phyloP scores from a whole-genome alignment of 768 basidiomycete genomes.

The Pisolithus orientalis region DNA sequence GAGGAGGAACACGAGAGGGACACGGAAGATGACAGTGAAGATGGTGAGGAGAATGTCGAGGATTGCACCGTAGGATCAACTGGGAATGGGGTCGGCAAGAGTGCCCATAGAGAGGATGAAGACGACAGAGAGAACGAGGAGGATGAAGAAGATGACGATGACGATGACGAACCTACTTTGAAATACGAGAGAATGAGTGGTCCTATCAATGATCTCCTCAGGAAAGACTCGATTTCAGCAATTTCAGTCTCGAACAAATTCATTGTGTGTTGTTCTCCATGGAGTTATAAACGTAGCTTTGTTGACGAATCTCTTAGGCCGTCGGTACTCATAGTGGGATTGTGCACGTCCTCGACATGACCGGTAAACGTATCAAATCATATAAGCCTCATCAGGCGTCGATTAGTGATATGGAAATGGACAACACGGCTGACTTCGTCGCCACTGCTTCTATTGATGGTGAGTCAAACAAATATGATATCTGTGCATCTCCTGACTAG shows the following conservation, averaged over 20 bases:
- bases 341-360: slow-evolving; percentile 75
- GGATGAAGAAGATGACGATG: slow-evolving; percentile 56
- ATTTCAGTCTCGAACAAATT: slow-evolving; percentile 67
- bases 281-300: neutral
- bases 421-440: slow-evolving; percentile 81
- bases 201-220: slow-evolving; percentile 65
- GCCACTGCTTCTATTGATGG: slow-evolving; percentile 93
- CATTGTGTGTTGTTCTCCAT: slow-evolving; percentile 43
- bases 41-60: slow-evolving; percentile 3
- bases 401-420: slow-evolving; percentile 78
- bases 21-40: slow-evolving; percentile 5
- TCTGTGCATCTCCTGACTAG: slow-evolving; percentile 53
- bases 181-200: slow-evolving; percentile 86
- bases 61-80: neutral
- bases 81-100: neutral
- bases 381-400: slow-evolving; percentile 89
- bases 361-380: slow-evolving; percentile 79
- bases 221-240: slow-evolving; percentile 86
- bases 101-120: slow-evolving; percentile 10
- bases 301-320: slow-evolving; percentile 43
- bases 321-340: slow-evolving; percentile 93
- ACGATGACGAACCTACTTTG: slow-evolving; percentile 86
- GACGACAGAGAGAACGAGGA: slow-evolving; percentile 27
- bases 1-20: neutral
- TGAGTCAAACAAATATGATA: slow-evolving; percentile 75